Conservation (phyloP, 129 eudicot species). For the Chrysanthemum lavandulifolium region DNA sequence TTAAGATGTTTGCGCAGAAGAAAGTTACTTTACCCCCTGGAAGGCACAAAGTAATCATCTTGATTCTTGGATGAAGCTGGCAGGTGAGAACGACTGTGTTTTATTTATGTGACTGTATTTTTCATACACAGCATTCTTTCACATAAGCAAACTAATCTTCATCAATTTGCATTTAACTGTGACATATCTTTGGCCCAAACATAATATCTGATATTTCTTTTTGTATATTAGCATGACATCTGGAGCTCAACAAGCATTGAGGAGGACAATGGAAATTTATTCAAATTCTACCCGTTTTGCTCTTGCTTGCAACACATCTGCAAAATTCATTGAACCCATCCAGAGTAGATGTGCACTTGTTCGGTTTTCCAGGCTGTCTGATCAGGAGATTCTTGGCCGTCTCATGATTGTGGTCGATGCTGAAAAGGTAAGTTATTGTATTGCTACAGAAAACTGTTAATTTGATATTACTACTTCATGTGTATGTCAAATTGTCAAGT, state of each 20-base stretch:
- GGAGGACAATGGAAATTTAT: constrained; percentile 98
- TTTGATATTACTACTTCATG: not conserved
- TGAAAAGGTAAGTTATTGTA: constrained; percentile 54
- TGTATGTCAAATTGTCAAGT: not conserved
- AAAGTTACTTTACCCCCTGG: constrained; percentile 93
- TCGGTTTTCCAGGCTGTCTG: constrained; percentile 82
- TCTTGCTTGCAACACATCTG: constrained; percentile 96
- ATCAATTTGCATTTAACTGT: too few species aligned
- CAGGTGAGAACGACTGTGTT: constrained; percentile 46
- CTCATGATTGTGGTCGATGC: constrained; percentile 85
- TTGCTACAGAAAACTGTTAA: too few species aligned
- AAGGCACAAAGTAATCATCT: constrained; percentile 74
- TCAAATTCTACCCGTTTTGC: constrained; percentile 97
- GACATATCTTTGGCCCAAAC: too few species aligned
- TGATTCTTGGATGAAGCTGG: constrained; percentile 99
- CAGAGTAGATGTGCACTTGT: constrained; percentile 99
- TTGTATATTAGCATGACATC: constrained; percentile 75
- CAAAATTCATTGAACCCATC: constrained; percentile 94
- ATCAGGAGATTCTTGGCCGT: constrained; percentile 94
- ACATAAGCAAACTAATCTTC: not conserved
- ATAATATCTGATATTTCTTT: too few species aligned
- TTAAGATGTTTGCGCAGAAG: constrained; percentile 99
- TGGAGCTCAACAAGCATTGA: constrained; percentile 97
- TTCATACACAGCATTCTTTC: not conserved
- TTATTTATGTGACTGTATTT: not conserved